Evolutionary conservation across 2,329 filamentous ascomycete species (phyloP).

Genomic region (Pseudogymnoascus sp.): DNA sequence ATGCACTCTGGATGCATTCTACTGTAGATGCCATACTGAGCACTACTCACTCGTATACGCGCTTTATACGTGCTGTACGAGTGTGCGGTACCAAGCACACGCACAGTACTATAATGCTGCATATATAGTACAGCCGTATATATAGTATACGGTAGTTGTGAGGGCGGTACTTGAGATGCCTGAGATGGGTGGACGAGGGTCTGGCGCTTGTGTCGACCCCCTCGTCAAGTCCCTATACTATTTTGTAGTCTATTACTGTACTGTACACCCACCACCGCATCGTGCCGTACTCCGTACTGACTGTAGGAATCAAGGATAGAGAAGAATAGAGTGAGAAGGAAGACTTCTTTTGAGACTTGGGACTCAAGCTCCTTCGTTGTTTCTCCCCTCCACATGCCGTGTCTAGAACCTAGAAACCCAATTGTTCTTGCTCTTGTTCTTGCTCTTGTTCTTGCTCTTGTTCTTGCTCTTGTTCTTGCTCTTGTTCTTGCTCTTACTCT

Average conservation of each 20-base stretch:
- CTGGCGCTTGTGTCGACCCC: background rate
- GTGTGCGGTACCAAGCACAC: too few relatives aligned
- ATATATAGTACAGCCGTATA: background rate
- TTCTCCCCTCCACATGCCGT: constrained; percentile 1
- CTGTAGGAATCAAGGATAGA: background rate
- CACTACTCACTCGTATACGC: too few relatives aligned
- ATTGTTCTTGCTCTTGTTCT: too few relatives aligned
- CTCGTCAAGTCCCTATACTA: background rate
- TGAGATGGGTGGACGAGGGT: background rate
- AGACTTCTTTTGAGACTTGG: background rate
- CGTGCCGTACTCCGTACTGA: background rate
- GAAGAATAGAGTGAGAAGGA: background rate
- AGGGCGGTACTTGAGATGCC: background rate
- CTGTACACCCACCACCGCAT: background rate
- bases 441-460: too few relatives aligned
- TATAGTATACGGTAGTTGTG: constrained; percentile 7
- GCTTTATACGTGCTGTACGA: too few relatives aligned
- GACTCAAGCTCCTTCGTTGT: background rate
- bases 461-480: too few relatives aligned
- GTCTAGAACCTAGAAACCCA: background rate
- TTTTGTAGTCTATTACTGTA: background rate
- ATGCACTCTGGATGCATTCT: background rate
- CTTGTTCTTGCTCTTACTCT: too few relatives aligned
- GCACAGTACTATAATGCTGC: background rate
- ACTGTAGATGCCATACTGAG: background rate